phyloP scores from a whole-genome alignment of 192 early-diverging fungal species.

The Backusella australiensis region DNA sequence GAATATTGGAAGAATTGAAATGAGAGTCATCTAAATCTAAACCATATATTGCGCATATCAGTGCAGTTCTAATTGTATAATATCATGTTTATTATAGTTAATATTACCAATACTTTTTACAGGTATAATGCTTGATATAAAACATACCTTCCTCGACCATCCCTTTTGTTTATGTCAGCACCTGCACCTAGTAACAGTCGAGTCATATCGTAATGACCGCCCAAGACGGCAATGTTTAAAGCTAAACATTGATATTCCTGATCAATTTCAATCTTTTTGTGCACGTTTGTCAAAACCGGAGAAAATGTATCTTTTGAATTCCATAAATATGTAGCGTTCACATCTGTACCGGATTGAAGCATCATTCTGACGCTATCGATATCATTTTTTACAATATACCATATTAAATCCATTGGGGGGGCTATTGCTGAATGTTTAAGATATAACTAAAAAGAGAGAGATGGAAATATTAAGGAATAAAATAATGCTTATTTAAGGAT shows the following conservation, averaged over 20 bases:
- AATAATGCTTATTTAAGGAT: not conserved
- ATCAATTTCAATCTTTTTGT: conserved; percentile 28
- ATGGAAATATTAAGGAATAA: not conserved
- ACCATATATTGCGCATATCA: conserved; percentile 65
- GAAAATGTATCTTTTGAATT: conserved; percentile 40
- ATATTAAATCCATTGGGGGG: conserved; percentile 38
- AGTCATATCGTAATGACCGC: conserved; percentile 55
- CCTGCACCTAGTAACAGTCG: conserved; percentile 51
- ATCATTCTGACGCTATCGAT: conserved; percentile 31
- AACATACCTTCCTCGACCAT: conserved; percentile 58
- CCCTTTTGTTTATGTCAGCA: conserved; percentile 54
- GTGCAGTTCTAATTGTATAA: conserved; percentile 44
- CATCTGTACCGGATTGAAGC: conserved; percentile 39
- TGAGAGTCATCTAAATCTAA: conserved; percentile 46
- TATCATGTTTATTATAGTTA: not conserved
- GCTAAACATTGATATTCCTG: conserved; percentile 47
- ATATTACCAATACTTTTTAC: not conserved
- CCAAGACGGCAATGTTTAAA: conserved; percentile 55
- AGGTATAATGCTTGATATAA: not conserved
- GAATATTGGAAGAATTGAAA: conserved; percentile 54
- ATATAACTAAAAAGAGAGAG: not conserved
- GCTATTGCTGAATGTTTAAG: not conserved
- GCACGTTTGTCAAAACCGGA: conserved; percentile 32
- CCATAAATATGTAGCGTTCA: conserved; percentile 42
- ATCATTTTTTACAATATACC: conserved; percentile 41